Percentiles rank a stretch among this genome's conserved stretches.
Conservation (phyloP, 305 asterid genomes). For the Caryopteris hybrid region DNA sequence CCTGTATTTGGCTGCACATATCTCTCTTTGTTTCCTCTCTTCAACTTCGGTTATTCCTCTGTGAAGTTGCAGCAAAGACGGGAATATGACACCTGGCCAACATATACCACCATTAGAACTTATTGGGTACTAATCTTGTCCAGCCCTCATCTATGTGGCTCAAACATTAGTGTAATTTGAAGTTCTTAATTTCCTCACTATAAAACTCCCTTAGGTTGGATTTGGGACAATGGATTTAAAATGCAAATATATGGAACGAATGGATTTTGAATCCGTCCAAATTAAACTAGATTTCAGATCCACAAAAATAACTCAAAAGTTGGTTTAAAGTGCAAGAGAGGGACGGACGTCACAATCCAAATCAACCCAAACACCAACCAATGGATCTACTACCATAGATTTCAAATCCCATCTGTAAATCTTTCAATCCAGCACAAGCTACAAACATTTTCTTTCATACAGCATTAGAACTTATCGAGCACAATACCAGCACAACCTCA, state of each 20-base stretch:
- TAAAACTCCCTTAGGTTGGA: not conserved
- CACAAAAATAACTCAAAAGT: too few relatives aligned
- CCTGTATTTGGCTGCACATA: conserved; percentile 50
- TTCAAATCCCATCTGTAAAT: not conserved
- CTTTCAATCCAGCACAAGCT: not conserved
- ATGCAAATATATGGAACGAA: too few relatives aligned
- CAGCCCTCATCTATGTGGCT: not conserved
- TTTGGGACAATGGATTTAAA: not conserved
- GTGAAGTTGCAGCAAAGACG: conserved; percentile 82
- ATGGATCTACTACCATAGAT: not conserved
- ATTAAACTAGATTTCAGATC: not conserved
- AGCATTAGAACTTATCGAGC: not conserved
- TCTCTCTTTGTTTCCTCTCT: conserved; percentile 74
- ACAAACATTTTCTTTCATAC: not conserved
- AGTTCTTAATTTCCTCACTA: not conserved
- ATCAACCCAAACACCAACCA: not conserved
- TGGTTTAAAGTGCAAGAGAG: not conserved
- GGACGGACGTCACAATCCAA: not conserved
- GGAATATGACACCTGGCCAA: conserved; percentile 73
- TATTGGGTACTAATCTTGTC: not conserved
- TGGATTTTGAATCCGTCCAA: too few relatives aligned
- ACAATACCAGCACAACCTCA: not conserved
- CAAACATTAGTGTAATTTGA: not conserved
- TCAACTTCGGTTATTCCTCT: conserved; percentile 75
- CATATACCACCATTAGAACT: conserved; percentile 6